Evolutionary conservation across 225 moss, liverwort and hornwort genomes (phyloP).

Genomic region (Bryum argenteum): DNA sequence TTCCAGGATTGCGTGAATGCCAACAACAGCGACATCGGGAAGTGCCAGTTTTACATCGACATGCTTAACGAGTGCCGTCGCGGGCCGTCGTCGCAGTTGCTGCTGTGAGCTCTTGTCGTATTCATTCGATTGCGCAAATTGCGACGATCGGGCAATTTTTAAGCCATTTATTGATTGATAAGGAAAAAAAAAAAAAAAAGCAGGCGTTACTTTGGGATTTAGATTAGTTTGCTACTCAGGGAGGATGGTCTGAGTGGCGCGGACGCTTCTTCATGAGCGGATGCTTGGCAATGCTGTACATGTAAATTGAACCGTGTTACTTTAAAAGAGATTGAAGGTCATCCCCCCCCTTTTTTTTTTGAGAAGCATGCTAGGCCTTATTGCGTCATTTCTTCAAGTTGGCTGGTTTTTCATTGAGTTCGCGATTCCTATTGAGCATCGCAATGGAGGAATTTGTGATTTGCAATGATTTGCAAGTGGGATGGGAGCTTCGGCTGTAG

Average conservation of each 20-base stretch:
- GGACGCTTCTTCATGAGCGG: not conserved
- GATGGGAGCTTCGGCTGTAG: not conserved
- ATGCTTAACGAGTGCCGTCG: constrained; percentile 94
- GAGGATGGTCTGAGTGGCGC: too few species aligned
- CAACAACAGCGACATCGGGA: constrained; percentile 87
- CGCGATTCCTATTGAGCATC: not conserved
- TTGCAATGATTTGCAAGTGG: not conserved
- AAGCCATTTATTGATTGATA: not conserved
- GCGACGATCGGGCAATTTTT: not conserved
- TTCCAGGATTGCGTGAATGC: constrained; percentile 89
- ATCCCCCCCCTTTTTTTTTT: not conserved
- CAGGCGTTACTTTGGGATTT: not conserved
- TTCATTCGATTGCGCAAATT: too few species aligned
- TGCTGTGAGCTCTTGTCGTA: constrained; percentile 27
- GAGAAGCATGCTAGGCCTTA: not conserved
- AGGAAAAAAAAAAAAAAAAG: not conserved
- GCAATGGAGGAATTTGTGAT: not conserved
- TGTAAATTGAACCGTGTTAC: constrained; percentile 3
- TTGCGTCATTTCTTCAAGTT: not conserved
- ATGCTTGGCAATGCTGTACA: not conserved
- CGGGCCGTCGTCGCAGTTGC: constrained; percentile 49
- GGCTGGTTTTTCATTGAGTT: not conserved
- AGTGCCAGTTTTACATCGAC: constrained; percentile 96
- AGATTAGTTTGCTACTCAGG: not conserved
- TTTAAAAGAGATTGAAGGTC: not conserved